These are phyloP conservation scores for Verticillium nubilum DNA, from an alignment of 2,329 filamentous ascomycete species.

Conservation along the genomic window DNA sequence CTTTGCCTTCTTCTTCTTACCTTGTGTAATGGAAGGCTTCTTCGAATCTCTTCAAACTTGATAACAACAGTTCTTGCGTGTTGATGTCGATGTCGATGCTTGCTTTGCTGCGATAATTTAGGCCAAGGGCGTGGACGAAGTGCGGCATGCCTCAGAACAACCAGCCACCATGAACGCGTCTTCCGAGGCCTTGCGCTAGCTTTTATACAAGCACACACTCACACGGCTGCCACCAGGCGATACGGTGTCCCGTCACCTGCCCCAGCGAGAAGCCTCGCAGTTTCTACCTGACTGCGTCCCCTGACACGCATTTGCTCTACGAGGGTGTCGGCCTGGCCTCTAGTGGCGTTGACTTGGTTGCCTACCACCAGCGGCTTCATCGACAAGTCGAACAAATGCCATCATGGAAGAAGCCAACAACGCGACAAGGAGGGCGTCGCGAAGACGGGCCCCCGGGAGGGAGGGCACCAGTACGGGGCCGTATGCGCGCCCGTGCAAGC, in stretches of 20 bases:
- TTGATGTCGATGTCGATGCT: neutral
- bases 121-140: neutral
- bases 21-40: too few species aligned
- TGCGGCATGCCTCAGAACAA: neutral
- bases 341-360: neutral
- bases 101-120: neutral
- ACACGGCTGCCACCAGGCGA: neutral
- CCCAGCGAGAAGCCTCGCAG: neutral
- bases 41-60: neutral
- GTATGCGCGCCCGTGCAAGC: neutral
- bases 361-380: neutral
- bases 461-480: slow-evolving; percentile 1
- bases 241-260: neutral
- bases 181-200: neutral
- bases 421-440: neutral
- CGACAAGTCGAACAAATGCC: neutral
- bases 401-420: neutral
- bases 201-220: neutral
- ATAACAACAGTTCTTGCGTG: neutral
- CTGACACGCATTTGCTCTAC: neutral
- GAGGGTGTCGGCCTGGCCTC: neutral
- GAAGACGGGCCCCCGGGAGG: neutral
- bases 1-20: neutral
- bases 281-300: neutral
- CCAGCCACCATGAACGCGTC: neutral